Base-by-base conservation (phyloP, 306 rosid genomes). In the Prunus mira region DNA sequence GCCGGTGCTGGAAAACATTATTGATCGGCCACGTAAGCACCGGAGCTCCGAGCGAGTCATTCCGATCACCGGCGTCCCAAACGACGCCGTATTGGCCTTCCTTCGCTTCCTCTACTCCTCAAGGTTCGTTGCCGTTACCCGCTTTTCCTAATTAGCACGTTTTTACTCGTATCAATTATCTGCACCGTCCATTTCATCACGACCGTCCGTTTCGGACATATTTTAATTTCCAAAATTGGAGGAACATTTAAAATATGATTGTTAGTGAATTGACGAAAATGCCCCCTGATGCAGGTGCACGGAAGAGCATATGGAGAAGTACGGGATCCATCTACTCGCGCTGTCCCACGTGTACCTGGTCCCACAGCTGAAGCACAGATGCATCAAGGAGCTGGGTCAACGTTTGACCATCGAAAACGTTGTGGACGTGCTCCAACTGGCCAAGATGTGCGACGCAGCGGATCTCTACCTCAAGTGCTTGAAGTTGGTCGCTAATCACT, bases 371-470 rank as follows among this genome's bases (percentile, higher is more conserved):
- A 95, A 95, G 76, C 91, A 82, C 79, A 78, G 73, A 9, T 92
- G 97, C 82, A 76, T 65, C 30, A 95, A 87, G 84, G 91, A 80
- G 3, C 60, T 95, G 34, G 77, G 71, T 3, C 84, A 85, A 57
- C 85, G 96, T 67, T 79, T 95, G 75, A 84, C 89, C 27, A 65
- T 67, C 2, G 97, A 92, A 20, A 90, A 87, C 82, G 97, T 91
- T 52, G 97, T 95, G 78, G 99, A 95, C 45, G 77, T 92, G 46
- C 89, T 95, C 18, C 98, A 95, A 77, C 89, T 95, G 19, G 97
- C 97, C 0, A 86, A 88, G 71, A 88, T 95, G 86, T 95, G 97
- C 82, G 95, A 95, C 43, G 96, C 99, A 15, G 90, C 97, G 12
- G 93, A 95, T 92, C 99, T 95, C 38, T 78, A 77, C 78, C 84